Evolutionary conservation across 441 rosid genomes (phyloP).

Genomic region (Pelargonium hybrid): DNA sequence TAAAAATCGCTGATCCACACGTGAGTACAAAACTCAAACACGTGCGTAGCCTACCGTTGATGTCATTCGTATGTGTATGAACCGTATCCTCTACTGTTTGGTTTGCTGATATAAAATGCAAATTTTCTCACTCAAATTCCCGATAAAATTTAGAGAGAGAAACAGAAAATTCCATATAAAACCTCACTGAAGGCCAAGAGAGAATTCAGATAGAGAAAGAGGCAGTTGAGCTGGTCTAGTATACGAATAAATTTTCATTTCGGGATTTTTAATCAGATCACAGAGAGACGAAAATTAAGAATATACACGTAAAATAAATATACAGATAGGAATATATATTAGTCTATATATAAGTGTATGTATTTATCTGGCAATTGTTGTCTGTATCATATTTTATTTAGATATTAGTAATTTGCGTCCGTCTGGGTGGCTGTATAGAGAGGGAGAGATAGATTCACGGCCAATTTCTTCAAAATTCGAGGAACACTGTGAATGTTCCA

Average conservation of each 20-base stretch:
- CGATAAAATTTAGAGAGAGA: neutral
- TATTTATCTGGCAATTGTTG: neutral
- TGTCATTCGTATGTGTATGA: too few species aligned
- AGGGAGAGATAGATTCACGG: neutral
- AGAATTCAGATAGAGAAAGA: neutral
- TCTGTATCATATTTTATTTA: neutral
- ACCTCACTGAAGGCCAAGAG: neutral
- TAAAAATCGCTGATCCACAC: too few species aligned
- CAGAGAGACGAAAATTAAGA: neutral
- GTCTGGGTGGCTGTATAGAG: too few species aligned
- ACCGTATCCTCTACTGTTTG: too few species aligned
- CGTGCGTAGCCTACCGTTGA: too few species aligned
- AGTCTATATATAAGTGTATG: neutral
- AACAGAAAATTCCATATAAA: neutral
- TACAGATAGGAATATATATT: neutral
- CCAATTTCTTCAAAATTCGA: neutral
- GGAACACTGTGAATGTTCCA: neutral
- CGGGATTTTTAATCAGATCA: neutral
- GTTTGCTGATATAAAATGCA: too few species aligned
- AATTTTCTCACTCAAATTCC: neutral
- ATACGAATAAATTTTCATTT: neutral
- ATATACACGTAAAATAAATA: neutral
- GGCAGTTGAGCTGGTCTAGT: slow-evolving; percentile 1
- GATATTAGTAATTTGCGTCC: neutral
- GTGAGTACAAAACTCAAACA: too few species aligned